These are phyloP conservation scores for Hanseniaspora osmophila DNA, from an alignment of 805 yeast genomes.

Conservation along the genomic window DNA sequence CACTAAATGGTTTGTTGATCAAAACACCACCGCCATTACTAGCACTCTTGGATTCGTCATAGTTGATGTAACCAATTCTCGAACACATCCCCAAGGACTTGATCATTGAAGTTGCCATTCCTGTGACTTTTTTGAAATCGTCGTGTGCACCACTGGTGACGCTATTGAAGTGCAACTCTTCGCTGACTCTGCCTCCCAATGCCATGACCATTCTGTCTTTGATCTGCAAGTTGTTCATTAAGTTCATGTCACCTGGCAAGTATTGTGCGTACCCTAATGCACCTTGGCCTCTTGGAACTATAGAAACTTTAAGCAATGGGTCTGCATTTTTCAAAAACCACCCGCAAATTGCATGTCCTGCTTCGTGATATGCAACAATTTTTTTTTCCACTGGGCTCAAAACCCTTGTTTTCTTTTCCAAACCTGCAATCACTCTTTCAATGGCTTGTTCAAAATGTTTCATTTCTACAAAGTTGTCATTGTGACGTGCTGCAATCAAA, in stretches of 20 bases:
- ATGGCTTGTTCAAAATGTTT: slow-evolving; percentile 89
- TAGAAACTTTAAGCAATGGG: slow-evolving; percentile 87
- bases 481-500: slow-evolving; percentile 81
- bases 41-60: slow-evolving; percentile 53
- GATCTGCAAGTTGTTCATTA: slow-evolving; percentile 64
- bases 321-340: slow-evolving; percentile 89
- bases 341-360: slow-evolving; percentile 97
- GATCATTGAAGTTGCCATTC: slow-evolving; percentile 89
- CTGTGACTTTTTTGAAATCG: slow-evolving; percentile 90
- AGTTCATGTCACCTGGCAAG: slow-evolving; percentile 81
- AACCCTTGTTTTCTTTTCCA: slow-evolving; percentile 78
- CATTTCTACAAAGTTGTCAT: slow-evolving; percentile 54
- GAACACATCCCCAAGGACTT: slow-evolving; percentile 81
- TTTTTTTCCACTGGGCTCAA: slow-evolving; percentile 75
- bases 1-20: slow-evolving; percentile 78
- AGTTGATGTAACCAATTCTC: slow-evolving; percentile 69
- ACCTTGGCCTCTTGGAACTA: slow-evolving; percentile 93
- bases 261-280: slow-evolving; percentile 97
- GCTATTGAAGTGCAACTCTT: slow-evolving; percentile 80
- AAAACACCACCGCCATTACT: slow-evolving; percentile 35
- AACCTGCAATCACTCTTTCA: slow-evolving; percentile 92
- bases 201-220: slow-evolving; percentile 92
- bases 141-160: slow-evolving; percentile 94
- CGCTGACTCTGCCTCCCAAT: slow-evolving; percentile 92
- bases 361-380: slow-evolving; percentile 94